Conservation (phyloP, 1,284 basidiomycete species). For the Bjerkandera adusta region DNA sequence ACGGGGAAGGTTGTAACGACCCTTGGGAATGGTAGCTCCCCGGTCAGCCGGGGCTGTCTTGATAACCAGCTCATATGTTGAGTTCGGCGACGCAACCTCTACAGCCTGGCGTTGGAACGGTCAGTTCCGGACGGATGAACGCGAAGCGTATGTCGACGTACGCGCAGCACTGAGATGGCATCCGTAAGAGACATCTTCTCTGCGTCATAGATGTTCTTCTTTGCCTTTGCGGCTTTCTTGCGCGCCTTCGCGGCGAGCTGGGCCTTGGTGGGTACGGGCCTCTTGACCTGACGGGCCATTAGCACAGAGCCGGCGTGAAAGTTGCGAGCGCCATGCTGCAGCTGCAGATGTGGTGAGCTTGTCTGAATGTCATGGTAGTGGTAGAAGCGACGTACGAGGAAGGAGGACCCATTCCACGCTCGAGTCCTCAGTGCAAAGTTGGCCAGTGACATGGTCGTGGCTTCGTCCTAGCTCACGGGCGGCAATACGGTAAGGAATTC, state of each 20-base stretch:
- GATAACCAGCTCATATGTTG: conserved; percentile 80
- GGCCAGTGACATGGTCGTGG: conserved; percentile 24
- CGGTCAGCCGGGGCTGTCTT: conserved; percentile 69
- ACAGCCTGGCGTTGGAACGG: conserved; percentile 52
- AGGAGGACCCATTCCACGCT: conserved; percentile 18
- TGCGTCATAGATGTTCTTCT: conserved; percentile 46
- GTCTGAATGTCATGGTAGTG: no score
- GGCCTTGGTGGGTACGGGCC: conserved; percentile 59
- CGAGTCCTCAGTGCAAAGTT: conserved; percentile 21
- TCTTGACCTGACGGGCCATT: conserved; percentile 47
- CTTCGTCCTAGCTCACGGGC: neutral
- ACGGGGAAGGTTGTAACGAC: conserved; percentile 66
- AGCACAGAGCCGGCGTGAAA: conserved; percentile 50
- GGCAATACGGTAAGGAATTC: neutral
- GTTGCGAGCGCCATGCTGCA: conserved; percentile 29
- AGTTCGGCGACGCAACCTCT: conserved; percentile 71
- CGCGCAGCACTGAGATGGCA: conserved; percentile 68
- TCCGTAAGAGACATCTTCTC: conserved; percentile 64
- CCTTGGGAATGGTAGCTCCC: conserved; percentile 73
- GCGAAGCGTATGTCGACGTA: conserved; percentile 34
- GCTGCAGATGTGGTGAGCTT: neutral
- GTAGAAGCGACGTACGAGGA: conserved; percentile 6
- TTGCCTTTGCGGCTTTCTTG: conserved; percentile 44
- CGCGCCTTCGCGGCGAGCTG: conserved; percentile 56
- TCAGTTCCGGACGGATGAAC: neutral